Conservation (phyloP, 2,329 filamentous ascomycete genomes). For the Trichoderma sp. region DNA sequence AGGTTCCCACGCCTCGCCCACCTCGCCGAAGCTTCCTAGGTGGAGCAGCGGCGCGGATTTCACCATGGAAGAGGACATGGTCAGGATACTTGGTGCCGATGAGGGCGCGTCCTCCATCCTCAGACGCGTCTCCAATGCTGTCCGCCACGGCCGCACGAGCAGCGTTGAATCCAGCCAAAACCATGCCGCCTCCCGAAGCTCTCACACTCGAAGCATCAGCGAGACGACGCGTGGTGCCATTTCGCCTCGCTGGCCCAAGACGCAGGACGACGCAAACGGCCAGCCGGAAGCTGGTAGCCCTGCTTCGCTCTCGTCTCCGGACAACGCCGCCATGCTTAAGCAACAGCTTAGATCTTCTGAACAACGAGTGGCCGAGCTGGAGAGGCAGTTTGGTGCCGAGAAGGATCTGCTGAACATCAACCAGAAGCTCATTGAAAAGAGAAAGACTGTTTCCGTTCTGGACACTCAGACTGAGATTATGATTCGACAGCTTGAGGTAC, state of each 20-base stretch:
- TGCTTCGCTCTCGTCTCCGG: constrained; percentile 58
- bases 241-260: constrained; percentile 69
- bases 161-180: constrained; percentile 61
- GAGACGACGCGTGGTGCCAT: constrained; percentile 62
- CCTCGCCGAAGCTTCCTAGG: constrained; percentile 65
- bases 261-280: constrained; percentile 56
- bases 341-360: constrained; percentile 78
- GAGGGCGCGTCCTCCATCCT: constrained; percentile 77
- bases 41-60: constrained; percentile 83
- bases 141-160: constrained; percentile 86
- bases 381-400: constrained; percentile 67
- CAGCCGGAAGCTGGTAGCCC: constrained; percentile 68
- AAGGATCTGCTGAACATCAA: constrained; percentile 72
- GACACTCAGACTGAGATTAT: constrained; percentile 96
- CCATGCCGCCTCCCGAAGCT: constrained; percentile 37
- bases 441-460: constrained; percentile 90
- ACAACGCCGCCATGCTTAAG: constrained; percentile 66
- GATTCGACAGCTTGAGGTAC: constrained; percentile 83
- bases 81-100: constrained; percentile 77
- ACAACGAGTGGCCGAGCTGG: constrained; percentile 80
- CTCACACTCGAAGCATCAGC: constrained; percentile 61
- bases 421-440: constrained; percentile 84
- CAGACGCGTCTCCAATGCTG: constrained; percentile 85
- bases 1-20: constrained; percentile 38
- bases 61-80: constrained; percentile 93